Percentiles rank a stretch among this genome's conserved stretches.
Evolutionary conservation across 2,329 filamentous ascomycete genomes (phyloP).

Genomic region (Curvularia sp.): DNA sequence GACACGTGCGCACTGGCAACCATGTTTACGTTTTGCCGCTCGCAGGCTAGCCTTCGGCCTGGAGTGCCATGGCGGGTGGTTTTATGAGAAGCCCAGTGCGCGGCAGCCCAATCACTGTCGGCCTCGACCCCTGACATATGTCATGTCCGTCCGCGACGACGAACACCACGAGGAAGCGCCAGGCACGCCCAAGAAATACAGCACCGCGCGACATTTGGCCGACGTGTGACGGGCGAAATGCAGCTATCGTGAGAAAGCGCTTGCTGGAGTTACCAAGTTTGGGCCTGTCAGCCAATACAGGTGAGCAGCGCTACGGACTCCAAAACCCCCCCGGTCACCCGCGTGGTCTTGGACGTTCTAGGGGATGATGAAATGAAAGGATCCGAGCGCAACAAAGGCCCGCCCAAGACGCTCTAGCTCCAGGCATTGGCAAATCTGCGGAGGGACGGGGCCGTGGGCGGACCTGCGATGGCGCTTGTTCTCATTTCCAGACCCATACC

Average conservation of each 20-base stretch:
- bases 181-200: constrained; percentile 6
- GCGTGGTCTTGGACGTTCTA: constrained; percentile 2
- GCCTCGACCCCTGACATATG: constrained; percentile 32
- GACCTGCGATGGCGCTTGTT: constrained; percentile 31
- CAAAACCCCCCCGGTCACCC: constrained; percentile 24
- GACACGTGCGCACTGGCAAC: constrained; percentile 6
- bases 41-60: constrained; percentile 23
- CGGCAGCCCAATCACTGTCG: constrained; percentile 29
- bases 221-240: constrained; percentile 9
- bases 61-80: constrained; percentile 26
- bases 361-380: constrained; percentile 36
- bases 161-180: constrained; percentile 30
- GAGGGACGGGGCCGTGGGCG: constrained; percentile 30
- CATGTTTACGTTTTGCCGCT: constrained; percentile 19
- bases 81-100: constrained; percentile 31
- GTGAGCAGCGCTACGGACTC: constrained; percentile 14
- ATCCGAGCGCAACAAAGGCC: constrained; percentile 25
- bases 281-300: constrained; percentile 22
- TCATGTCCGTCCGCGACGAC: constrained; percentile 24
- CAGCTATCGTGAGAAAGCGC: constrained; percentile 54
- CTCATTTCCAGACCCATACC: constrained; percentile 33
- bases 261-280: constrained; percentile 27
- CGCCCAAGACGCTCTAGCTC: constrained; percentile 28
- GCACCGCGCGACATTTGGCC: constrained; percentile 5
- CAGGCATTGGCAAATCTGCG: constrained; percentile 36